Evolutionary conservation across 2,329 filamentous ascomycete species (phyloP), one percentile per base, ranked within the genome.

Genomic region (Penicillium sp.): DNA sequence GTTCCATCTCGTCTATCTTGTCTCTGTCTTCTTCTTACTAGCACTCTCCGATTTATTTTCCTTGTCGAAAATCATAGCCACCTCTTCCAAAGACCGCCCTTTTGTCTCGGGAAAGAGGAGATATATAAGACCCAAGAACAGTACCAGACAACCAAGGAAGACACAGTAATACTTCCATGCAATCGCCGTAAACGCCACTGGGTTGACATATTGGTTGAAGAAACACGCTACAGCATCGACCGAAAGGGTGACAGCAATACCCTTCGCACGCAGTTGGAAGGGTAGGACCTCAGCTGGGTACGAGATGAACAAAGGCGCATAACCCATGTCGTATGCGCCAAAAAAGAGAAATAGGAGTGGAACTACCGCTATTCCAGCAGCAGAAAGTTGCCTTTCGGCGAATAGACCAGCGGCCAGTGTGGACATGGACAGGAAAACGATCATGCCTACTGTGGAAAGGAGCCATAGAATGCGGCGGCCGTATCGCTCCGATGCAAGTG

Each of bases 171-270:
- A 78, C 46, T 68, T 74, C 74, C 76, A 79, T 0, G 59, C 64
- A 11, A 79, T 72, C 0, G 58, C 66, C 1, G 66, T 58, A 50
- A 79, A 69, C 0, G 72, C 75, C 5, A 78, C 72, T 0, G 76
- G 77, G 56, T 77, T 78, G 37, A 74, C 75, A 50, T 74, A 78
- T 52, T 72, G 70, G 60, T 78, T 77, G 62, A 77, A 77, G 43
- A 64, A 67, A 65, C 70, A 62, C 5, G 65, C 67, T 4, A 66
- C 48, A 2, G 63, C 62, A 67, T 69, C 64, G 50, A 68, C 50
- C 57, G 63, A 37, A 14, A 69, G 60, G 14, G 61, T 66, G 24
- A 69, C 58, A 29, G 70, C 66, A 37, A 72, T 60, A 6, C 72
- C 74, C 54, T 70, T 69, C 24, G 71, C 66, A 8, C 76, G 73